Conservation (phyloP, 1,284 basidiomycete genomes). For the Acaromyces ingoldii region DNA sequence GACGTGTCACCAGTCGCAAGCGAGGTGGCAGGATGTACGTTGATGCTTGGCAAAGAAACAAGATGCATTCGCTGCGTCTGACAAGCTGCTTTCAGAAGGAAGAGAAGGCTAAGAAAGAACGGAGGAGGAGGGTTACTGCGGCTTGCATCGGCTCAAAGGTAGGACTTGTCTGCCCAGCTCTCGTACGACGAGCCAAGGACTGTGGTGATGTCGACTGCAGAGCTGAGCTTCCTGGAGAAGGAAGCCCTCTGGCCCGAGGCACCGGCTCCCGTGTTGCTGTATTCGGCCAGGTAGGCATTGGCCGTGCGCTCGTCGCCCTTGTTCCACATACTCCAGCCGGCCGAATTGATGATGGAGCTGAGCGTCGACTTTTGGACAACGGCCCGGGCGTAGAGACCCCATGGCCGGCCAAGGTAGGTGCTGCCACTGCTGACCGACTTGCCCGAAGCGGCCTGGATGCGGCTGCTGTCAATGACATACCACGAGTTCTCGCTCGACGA, state of each 20-base stretch:
- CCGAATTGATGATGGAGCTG: constrained; percentile 3
- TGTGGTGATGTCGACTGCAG: no score
- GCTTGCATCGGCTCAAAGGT: no score
- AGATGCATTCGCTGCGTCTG: no score
- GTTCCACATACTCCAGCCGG: background rate
- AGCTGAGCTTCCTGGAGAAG: no score
- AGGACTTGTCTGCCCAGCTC: no score
- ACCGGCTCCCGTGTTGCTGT: background rate
- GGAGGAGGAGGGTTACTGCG: no score
- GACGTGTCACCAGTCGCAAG: no score
- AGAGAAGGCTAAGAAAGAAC: no score
- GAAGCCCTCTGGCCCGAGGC: background rate
- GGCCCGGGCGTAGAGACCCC: background rate
- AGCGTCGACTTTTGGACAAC: background rate
- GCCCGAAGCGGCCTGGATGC: background rate
- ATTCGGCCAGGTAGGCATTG: background rate
- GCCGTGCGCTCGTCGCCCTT: background rate
- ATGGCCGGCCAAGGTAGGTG: constrained; percentile 1
- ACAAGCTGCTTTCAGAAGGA: no score
- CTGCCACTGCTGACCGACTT: background rate
- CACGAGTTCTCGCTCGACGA: background rate
- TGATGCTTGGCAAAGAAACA: no score
- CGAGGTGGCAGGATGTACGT: no score
- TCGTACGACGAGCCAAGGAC: no score
- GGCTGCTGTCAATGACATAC: background rate